These are phyloP conservation scores for Lipomyces lipofer DNA, from an alignment of 805 yeast species.

Conservation along the genomic window DNA sequence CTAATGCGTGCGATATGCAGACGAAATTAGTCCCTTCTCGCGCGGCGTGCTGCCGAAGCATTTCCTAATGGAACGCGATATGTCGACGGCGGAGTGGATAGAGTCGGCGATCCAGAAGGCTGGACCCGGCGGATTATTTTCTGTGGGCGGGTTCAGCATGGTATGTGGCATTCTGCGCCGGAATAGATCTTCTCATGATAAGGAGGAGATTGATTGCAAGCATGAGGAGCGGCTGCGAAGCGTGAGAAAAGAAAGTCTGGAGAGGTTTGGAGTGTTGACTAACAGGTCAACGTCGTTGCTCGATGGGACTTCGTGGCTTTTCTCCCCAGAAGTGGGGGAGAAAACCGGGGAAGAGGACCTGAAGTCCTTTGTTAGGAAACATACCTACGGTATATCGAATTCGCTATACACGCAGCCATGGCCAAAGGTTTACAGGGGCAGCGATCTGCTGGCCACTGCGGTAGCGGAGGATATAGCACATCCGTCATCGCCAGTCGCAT, in stretches of 20 bases:
- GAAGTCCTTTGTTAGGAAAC: conserved; percentile 22
- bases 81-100: conserved; percentile 50
- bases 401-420: conserved; percentile 69
- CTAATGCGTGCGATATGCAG: neutral
- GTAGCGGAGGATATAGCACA: conserved; percentile 31
- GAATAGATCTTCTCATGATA: neutral
- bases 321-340: conserved; percentile 2
- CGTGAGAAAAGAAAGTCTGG: conserved; percentile 15
- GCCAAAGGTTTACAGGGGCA: conserved; percentile 68
- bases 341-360: neutral
- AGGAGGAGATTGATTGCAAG: neutral
- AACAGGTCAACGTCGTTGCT: conserved; percentile 15
- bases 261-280: conserved; percentile 38
- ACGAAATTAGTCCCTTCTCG: conserved; percentile 43
- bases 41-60: conserved; percentile 55
- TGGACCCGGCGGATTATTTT: conserved; percentile 37
- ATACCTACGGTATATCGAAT: conserved; percentile 64
- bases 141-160: conserved; percentile 65
- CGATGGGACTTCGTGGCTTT: conserved; percentile 24
- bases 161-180: conserved; percentile 52
- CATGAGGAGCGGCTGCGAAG: conserved; percentile 32
- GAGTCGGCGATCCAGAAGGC: conserved; percentile 34
- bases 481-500: neutral
- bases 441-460: conserved; percentile 41
- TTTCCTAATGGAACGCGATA: conserved; percentile 44